Base-by-base conservation (phyloP, 164 flowering plant genomes). In the Piper betle region DNA sequence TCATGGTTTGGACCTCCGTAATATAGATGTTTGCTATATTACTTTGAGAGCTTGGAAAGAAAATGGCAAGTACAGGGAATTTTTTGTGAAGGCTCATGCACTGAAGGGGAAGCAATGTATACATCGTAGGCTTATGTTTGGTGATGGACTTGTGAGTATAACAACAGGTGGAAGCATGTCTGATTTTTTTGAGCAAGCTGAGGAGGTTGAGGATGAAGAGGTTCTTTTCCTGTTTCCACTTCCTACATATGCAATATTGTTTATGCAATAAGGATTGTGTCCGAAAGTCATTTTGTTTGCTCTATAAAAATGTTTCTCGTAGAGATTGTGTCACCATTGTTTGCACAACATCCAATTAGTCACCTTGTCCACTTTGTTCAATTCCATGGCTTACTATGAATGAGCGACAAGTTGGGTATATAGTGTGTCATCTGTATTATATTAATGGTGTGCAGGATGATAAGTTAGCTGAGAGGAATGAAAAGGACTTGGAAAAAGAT, bases 171-270 rank as follows among this genome's bases (percentile, higher is more conserved):
- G 90, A 72, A 82, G 86, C 64, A 93, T 90, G 33, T 75, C 82
- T 69, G 81, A 78, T 67, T 93, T 93, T 73, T 93, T 93, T 82
- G 97, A 93, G 81, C 96, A 86, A 77, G 99, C 99, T 19, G 99
- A 93, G 76, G 97, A 93, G 73, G 95, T 86, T 17, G 99, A 93
- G 74, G 99, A 93, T 73, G 99, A 90, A 74, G 99, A 90, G 92
- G 99, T 92, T 66, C 38, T 20, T 18, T 52, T 9, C 20, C 5
- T 12, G 7, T 5, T 16, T 37, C 37, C 1, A 20, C 4, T 38
- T 2, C 4, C 15, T 38, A 7, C 15, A 2, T 58, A 13, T 13
- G 41, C 11, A 11, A 39, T n/a, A 33, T 61, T 42, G 39, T 53
- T 33, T 12, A 46, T 48, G 46, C 9, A 6, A 42, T 42, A 42